Percentiles rank a stretch among this genome's conserved stretches.
Evolutionary conservation across 805 yeast genomes (phyloP).

Genomic region (Myxozyma neotropica): DNA sequence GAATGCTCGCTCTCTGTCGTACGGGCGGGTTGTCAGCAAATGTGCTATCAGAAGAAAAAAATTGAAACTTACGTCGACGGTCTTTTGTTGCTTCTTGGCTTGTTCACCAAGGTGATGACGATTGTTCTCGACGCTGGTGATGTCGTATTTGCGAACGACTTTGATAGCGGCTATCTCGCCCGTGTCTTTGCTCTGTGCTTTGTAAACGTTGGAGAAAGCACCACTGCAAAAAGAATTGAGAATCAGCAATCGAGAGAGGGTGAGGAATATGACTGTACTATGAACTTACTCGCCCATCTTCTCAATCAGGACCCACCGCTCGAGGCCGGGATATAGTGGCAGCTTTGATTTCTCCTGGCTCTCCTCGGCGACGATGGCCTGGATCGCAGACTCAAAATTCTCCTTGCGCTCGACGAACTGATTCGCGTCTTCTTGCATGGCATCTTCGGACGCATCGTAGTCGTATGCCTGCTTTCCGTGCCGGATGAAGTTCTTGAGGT

Average conservation of each 20-base stretch:
- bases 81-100: slow-evolving; percentile 33
- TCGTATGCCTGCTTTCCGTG: slow-evolving; percentile 62
- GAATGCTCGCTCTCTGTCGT: slow-evolving; percentile 51
- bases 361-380: slow-evolving; percentile 48
- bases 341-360: slow-evolving; percentile 39
- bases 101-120: slow-evolving; percentile 31
- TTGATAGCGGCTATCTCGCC: slow-evolving; percentile 68
- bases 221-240: slow-evolving; percentile 49
- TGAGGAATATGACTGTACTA: not conserved
- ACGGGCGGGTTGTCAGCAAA: slow-evolving; percentile 6
- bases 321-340: slow-evolving; percentile 47
- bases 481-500: slow-evolving; percentile 61
- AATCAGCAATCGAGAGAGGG: not conserved
- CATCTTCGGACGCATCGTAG: slow-evolving; percentile 10
- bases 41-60: not conserved
- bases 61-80: slow-evolving; percentile 25
- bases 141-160: slow-evolving; percentile 62
- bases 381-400: slow-evolving; percentile 44
- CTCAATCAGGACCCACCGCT: slow-evolving; percentile 43
- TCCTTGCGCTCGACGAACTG: slow-evolving; percentile 34
- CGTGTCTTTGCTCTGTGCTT: slow-evolving; percentile 56
- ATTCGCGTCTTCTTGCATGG: slow-evolving; percentile 4
- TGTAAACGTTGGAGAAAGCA: slow-evolving; percentile 85
- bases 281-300: slow-evolving; percentile 50
- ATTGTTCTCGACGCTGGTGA: slow-evolving; percentile 15